Percentiles rank a stretch among this genome's conserved stretches.
phyloP scores from a whole-genome alignment of 2,329 filamentous ascomycete species.

The Coniochaeta sp. region DNA sequence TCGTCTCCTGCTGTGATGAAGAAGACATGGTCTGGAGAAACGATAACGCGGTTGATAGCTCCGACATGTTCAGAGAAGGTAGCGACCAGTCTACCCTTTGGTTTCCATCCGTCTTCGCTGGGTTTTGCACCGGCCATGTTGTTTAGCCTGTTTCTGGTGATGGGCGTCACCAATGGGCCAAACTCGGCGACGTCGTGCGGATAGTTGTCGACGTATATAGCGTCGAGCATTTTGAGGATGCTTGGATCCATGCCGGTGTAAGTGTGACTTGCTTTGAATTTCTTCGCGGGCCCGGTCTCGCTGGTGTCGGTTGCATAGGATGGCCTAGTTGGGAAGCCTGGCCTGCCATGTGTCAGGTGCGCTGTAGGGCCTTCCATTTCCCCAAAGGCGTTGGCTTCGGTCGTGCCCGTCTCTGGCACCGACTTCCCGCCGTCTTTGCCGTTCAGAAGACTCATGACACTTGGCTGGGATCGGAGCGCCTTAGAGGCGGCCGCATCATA shows the following conservation, averaged over 20 bases:
- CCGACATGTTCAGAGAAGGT: slow-evolving; percentile 84
- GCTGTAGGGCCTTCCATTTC: slow-evolving; percentile 51
- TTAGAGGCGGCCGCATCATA: slow-evolving; percentile 28
- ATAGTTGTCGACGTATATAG: slow-evolving; percentile 72
- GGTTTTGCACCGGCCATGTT: slow-evolving; percentile 42
- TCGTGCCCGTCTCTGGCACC: slow-evolving; percentile 50
- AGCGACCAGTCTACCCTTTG: slow-evolving; percentile 75
- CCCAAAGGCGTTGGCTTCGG: slow-evolving; percentile 53
- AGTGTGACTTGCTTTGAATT: slow-evolving; percentile 63
- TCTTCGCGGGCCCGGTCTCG: slow-evolving; percentile 15
- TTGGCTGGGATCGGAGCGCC: slow-evolving; percentile 48
- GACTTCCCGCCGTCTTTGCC: slow-evolving; percentile 54
- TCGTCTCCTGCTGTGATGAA: slow-evolving; percentile 93
- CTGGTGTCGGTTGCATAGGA: slow-evolving; percentile 19
- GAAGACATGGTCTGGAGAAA: slow-evolving; percentile 86
- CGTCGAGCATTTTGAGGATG: slow-evolving; percentile 67
- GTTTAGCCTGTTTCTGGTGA: slow-evolving; percentile 46
- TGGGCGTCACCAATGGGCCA: slow-evolving; percentile 71
- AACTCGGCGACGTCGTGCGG: slow-evolving; percentile 62
- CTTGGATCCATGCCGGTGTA: slow-evolving; percentile 74
- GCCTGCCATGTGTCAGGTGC: slow-evolving; percentile 19
- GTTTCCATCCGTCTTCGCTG: slow-evolving; percentile 65
- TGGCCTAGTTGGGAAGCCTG: slow-evolving; percentile 20
- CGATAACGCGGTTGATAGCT: slow-evolving; percentile 71
- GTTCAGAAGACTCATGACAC: slow-evolving; percentile 52